Base-by-base conservation (phyloP, 2,329 filamentous ascomycete species). In the Hypomyces perniciosus region DNA sequence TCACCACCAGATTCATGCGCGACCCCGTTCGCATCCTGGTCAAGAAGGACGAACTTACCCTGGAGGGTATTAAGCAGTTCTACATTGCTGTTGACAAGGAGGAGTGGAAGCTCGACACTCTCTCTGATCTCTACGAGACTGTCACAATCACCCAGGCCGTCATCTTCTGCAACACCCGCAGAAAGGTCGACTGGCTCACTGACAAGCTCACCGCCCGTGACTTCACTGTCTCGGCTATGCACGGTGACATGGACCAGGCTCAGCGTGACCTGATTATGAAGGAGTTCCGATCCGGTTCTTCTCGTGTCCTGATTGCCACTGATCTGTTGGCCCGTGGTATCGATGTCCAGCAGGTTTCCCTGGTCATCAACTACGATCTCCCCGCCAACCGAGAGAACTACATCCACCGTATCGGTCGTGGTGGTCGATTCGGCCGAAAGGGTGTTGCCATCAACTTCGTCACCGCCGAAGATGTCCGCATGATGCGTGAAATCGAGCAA, bases 391-490 rank as follows among this genome's bases (percentile, higher is more conserved):
- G 92, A 68, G 93, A 99, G 81, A 99, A 97, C 84, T 99, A 99
- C 84, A 99, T 99, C 69, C 93, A 99, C 79, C 88, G 93, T 72
- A 99, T 99, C 69, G 93, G 93, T 83, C 92, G 93, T 85, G 91
- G 91, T 79, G 93, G 93, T 78, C 91, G 93, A 81, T 99, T 99
- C 80, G 93, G 93, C 75, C 90, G 93, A 75, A 99, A 99, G 86
- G 93, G 93, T 86, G 93, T 99, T 73, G 93, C 93, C 68, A 99
- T 99, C 84, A 99, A 99, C 89, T 99, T 99, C 73, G 93, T 99
- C 72, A 97, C 92, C 57, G 90, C 90, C 66, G 93, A 99, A 62
- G 93, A 99, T 76, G 93, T 99, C 68, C 90, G 92, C 74, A 97
- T 99, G 89, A 95, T 99, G 89, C 85, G 93, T 73, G 93, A 99